These are phyloP conservation scores for Dendrobium chrysotoxum DNA, from an alignment of 106 monocot genomes.

Conservation along the genomic window DNA sequence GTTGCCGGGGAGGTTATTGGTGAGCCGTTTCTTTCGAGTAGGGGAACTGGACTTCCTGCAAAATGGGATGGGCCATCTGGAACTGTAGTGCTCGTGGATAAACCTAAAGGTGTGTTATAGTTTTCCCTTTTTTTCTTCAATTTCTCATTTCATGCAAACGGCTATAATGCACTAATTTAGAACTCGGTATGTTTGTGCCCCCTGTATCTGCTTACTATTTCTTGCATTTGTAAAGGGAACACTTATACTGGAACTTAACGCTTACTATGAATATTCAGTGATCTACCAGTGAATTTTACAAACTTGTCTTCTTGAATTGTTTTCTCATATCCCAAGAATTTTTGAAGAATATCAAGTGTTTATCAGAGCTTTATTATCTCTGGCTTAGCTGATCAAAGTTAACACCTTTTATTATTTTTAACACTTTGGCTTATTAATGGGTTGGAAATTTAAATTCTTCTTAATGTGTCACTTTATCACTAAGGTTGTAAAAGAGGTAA, in stretches of 20 bases:
- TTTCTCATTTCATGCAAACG: neutral
- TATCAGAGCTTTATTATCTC: neutral
- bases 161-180: neutral
- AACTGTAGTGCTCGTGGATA: conserved; percentile 85
- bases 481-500: neutral
- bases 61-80: conserved; percentile 78
- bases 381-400: neutral
- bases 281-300: neutral
- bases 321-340: neutral
- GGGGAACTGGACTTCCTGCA: conserved; percentile 68
- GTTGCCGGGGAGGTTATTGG: neutral
- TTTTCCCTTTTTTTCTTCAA: neutral
- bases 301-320: neutral
- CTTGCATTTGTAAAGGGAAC: neutral
- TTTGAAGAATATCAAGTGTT: neutral
- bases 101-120: conserved; percentile 72
- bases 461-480: neutral
- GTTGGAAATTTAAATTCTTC: neutral
- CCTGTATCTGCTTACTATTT: neutral
- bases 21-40: conserved; percentile 59
- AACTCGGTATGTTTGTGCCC: neutral
- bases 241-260: neutral
- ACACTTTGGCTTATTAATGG: neutral
- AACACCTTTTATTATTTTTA: neutral
- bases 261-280: neutral